These are phyloP conservation scores for Dentipellis fragilis DNA, from an alignment of 768 basidiomycete genomes.

Conservation along the genomic window DNA sequence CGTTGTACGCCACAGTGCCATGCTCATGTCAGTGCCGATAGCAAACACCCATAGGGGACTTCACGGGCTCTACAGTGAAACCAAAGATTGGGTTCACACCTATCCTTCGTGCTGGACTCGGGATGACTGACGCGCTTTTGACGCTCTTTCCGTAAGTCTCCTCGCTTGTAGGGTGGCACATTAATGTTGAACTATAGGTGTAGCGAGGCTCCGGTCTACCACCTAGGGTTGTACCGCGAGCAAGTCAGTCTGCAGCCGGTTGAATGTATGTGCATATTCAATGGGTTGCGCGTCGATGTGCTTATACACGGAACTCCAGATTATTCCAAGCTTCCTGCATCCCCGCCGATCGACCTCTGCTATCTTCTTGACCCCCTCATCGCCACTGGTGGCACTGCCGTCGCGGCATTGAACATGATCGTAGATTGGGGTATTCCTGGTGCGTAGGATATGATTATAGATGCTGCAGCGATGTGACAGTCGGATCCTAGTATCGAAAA, in stretches of 20 bases:
- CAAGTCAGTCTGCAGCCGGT: conserved; percentile 83
- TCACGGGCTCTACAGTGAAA: conserved; percentile 68
- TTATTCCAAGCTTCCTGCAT: conserved; percentile 80
- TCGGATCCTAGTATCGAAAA: conserved; percentile 41
- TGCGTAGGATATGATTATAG: conserved; percentile 21
- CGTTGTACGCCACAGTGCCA: background rate
- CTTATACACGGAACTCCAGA: conserved; percentile 33
- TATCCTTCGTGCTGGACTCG: conserved; percentile 86
- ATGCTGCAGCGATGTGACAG: background rate
- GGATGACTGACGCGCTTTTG: conserved; percentile 85
- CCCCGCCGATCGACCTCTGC: conserved; percentile 70
- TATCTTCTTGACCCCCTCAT: conserved; percentile 88
- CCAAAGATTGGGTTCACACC: conserved; percentile 80
- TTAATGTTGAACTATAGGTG: background rate
- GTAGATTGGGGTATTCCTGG: conserved; percentile 72
- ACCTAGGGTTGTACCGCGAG: conserved; percentile 84
- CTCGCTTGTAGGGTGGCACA: background rate
- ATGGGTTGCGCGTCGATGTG: background rate
- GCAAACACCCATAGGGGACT: conserved; percentile 74
- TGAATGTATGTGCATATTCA: conserved; percentile 50
- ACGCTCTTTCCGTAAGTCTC: conserved; percentile 70
- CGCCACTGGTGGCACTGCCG: conserved; percentile 89
- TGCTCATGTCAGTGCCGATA: conserved; percentile 1
- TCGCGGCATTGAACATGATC: conserved; percentile 82
- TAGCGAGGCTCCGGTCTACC: conserved; percentile 78